Evolutionary conservation across 768 basidiomycete species (phyloP), one percentile per base, ranked within the genome.

Genomic region (Mycena venus): DNA sequence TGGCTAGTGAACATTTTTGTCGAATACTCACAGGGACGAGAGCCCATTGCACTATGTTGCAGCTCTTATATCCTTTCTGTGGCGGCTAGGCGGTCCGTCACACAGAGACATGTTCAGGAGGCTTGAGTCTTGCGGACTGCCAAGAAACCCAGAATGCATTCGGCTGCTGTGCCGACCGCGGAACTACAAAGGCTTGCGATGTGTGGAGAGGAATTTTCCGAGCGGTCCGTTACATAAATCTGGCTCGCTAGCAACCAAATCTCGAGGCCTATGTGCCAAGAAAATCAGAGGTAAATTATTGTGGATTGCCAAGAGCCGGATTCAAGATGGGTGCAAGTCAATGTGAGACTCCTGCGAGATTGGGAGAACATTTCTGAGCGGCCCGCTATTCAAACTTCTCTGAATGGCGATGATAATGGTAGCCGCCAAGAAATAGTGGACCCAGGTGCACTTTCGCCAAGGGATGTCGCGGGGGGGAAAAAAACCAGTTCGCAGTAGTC

Each of bases 1-100:
- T 55, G 68, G n/a, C 4, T 23, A 60, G 31, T 55, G 38, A 62
- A 55, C 68, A 62, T 69, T 38, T n/a, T 69, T 61, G 40, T 29
- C 11, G 15, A 55, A 55, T 55, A 55, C 29, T 12, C 27, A 8
- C 27, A 55, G 19, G 53, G 12, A 55, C 6, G 11, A 15, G 17
- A 29, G 11, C 8, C 1, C 10, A 23, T 25, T 25, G 23, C 10
- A 25, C 21, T 0, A 23, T 5, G 36, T 63, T n/a, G 42, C 31
- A 17, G 27, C 40, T 53, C 42, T 47, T 59, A n/a, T 68, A 59
- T 59, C 21, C 21, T 19, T 23, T 9, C 25, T 19, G 3, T 32
- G 27, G 53, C 38, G 27, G 38, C 29, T 38, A 36, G 27, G 38
- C 66, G 53, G 66, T 56, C 53, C 66, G 66, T 25, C 55, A 21